These are phyloP conservation scores for Abortiporus biennis DNA, from an alignment of 1,284 basidiomycete genomes.

Conservation along the genomic window DNA sequence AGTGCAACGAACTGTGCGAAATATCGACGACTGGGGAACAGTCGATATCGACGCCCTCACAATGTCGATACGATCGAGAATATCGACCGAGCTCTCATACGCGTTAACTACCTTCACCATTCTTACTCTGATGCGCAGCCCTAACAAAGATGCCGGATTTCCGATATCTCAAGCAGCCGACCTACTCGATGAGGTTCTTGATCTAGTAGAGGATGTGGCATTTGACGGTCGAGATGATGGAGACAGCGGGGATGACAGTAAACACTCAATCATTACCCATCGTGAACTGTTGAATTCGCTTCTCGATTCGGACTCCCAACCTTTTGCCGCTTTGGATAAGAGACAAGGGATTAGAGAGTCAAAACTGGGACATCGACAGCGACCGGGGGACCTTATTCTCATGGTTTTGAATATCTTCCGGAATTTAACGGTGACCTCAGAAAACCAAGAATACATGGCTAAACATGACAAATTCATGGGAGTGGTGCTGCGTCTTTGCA, in stretches of 20 bases:
- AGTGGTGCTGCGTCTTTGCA: slow-evolving; percentile 63
- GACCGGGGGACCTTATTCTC: slow-evolving; percentile 67
- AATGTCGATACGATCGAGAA: slow-evolving; percentile 84
- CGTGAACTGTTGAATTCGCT: slow-evolving; percentile 56
- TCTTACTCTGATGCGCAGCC: slow-evolving; percentile 70
- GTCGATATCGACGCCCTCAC: slow-evolving; percentile 88
- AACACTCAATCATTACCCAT: slow-evolving; percentile 46
- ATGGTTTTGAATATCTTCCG: slow-evolving; percentile 79
- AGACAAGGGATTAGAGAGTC: slow-evolving; percentile 43
- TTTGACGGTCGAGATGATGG: slow-evolving; percentile 53
- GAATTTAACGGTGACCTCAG: slow-evolving; percentile 72
- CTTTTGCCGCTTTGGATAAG: slow-evolving; percentile 49
- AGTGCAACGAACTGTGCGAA: slow-evolving; percentile 52
- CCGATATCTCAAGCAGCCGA: slow-evolving; percentile 76
- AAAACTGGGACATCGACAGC: slow-evolving; percentile 45
- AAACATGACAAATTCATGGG: slow-evolving; percentile 60
- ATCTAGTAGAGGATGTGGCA: slow-evolving; percentile 79
- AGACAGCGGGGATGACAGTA: slow-evolving; percentile 21
- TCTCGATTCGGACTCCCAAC: slow-evolving; percentile 47
- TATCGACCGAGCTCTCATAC: slow-evolving; percentile 84
- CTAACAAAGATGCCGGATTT: slow-evolving; percentile 57
- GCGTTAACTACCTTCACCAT: slow-evolving; percentile 87
- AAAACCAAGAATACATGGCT: slow-evolving; percentile 71
- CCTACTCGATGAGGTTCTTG: slow-evolving; percentile 82
- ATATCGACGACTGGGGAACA: slow-evolving; percentile 75